phyloP scores from a whole-genome alignment of 1,284 basidiomycete species.

The Irpex rosettiformis region DNA sequence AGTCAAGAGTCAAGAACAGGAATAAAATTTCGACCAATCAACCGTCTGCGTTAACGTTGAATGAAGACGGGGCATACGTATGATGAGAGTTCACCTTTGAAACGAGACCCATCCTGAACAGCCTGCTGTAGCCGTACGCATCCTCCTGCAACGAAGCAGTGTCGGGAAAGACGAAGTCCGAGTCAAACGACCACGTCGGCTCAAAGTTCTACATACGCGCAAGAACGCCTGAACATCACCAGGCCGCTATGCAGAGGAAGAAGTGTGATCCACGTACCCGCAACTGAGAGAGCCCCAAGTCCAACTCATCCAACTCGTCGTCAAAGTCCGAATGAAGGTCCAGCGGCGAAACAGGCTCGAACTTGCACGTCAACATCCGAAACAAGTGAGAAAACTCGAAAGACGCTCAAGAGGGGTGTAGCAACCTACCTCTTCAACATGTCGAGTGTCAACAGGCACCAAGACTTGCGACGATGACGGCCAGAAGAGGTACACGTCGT shows the following conservation, averaged over 20 bases:
- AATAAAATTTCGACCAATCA: not conserved
- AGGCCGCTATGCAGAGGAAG: not conserved
- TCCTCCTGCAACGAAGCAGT: not conserved
- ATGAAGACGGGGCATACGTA: not conserved
- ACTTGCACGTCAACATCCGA: not conserved
- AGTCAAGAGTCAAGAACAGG: not conserved
- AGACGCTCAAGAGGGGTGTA: not conserved
- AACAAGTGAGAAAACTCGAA: not conserved
- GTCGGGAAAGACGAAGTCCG: slow-evolving; percentile 8
- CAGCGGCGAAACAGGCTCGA: not conserved
- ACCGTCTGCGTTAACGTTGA: not conserved
- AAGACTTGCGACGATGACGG: slow-evolving; percentile 4
- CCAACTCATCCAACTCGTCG: not conserved
- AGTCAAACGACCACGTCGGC: slow-evolving; percentile 6
- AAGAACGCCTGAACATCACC: not conserved
- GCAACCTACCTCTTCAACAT: not conserved
- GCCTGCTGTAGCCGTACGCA: slow-evolving; percentile 8
- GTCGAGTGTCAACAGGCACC: not conserved
- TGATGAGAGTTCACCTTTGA: slow-evolving; percentile 1
- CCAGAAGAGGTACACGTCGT: slow-evolving; percentile 12
- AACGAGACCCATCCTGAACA: slow-evolving; percentile 10
- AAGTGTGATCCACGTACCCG: not conserved
- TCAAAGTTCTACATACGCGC: slow-evolving; percentile 3
- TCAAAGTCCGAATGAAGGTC: not conserved
- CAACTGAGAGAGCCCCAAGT: not conserved